These are phyloP conservation scores for Akanthomyces dipterigenus DNA, from an alignment of 2,329 filamentous ascomycete genomes.

Conservation along the genomic window DNA sequence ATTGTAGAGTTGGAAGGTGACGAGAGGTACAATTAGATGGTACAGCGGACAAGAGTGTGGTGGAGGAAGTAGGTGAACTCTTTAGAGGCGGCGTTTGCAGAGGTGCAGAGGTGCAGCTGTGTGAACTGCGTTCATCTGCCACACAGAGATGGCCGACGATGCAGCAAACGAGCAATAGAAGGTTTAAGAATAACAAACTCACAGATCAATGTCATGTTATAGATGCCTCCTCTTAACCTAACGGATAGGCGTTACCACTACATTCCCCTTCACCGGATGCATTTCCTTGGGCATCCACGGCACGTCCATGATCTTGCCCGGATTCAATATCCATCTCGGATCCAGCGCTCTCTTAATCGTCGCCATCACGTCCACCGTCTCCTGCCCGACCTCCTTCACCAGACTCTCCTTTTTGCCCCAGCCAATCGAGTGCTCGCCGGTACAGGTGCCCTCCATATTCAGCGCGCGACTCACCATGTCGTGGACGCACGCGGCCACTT, in stretches of 20 bases:
- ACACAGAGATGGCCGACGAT: background rate
- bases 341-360: constrained; percentile 77
- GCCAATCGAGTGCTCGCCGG: constrained; percentile 80
- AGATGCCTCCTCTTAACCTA: background rate
- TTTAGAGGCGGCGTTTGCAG: background rate
- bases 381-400: constrained; percentile 69
- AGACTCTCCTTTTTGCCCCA: constrained; percentile 80
- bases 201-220: background rate
- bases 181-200: too few species aligned
- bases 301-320: constrained; percentile 81
- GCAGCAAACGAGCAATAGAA: too few species aligned
- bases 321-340: constrained; percentile 84
- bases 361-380: constrained; percentile 79
- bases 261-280: constrained; percentile 10
- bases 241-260: constrained; percentile 20
- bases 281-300: constrained; percentile 28
- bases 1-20: too few species aligned
- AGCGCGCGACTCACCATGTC: constrained; percentile 87
- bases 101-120: background rate
- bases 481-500: constrained; percentile 75
- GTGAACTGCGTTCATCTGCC: background rate
- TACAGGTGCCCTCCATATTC: constrained; percentile 91
- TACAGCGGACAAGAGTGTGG: background rate
- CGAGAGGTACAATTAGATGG: background rate
- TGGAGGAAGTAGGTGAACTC: background rate